Evolutionary conservation across 768 basidiomycete species (phyloP).

Genomic region (Lactarius evosmus): DNA sequence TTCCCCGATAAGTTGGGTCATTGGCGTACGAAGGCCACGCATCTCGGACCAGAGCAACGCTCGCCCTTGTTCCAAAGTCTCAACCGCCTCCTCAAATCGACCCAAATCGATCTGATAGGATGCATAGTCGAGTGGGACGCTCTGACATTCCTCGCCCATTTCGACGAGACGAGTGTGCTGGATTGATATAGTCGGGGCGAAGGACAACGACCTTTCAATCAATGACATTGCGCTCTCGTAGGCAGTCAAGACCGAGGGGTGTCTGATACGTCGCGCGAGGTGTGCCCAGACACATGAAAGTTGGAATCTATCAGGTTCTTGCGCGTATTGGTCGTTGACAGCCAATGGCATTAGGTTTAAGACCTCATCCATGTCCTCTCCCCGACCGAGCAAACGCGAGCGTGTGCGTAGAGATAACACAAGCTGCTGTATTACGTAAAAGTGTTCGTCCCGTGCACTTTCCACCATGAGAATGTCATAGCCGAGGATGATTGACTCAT

Average conservation of each 20-base stretch:
- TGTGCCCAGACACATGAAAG: not conserved
- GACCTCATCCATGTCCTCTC: not conserved
- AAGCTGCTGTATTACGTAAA: not conserved
- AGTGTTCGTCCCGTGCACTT: not conserved
- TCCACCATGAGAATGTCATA: not conserved
- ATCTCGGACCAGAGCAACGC: not conserved
- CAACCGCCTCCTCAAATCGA: not conserved
- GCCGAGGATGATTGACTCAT: not conserved
- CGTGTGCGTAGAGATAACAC: not conserved
- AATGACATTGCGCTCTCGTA: not conserved
- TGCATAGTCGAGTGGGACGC: not conserved
- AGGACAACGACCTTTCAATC: not conserved
- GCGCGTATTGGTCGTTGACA: not conserved
- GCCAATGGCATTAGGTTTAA: not conserved
- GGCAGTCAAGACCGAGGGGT: not conserved
- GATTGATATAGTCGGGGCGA: not conserved
- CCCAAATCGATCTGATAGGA: not conserved
- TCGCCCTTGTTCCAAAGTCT: constrained; percentile 9
- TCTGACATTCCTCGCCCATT: not conserved
- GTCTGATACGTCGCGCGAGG: not conserved
- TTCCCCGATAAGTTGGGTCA: not conserved
- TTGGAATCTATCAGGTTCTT: not conserved
- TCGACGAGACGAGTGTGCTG: not conserved
- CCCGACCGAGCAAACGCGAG: not conserved
- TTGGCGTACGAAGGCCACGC: not conserved